These are phyloP conservation scores for Fistulina hepatica DNA, from an alignment of 1,284 basidiomycete genomes.

Conservation along the genomic window DNA sequence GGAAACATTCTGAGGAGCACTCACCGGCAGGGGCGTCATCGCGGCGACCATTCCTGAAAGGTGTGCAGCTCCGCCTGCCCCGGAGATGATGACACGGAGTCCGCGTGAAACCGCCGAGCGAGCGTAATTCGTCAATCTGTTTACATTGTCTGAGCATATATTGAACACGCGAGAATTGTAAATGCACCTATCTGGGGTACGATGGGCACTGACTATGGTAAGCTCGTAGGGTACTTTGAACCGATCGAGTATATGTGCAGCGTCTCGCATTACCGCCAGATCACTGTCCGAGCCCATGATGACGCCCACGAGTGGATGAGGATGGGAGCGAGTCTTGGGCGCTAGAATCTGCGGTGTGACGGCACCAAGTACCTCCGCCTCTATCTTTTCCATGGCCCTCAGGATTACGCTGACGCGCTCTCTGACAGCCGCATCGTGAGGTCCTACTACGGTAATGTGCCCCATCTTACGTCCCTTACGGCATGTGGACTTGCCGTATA, in stretches of 20 bases:
- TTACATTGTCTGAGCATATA: too few relatives aligned
- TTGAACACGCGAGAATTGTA: too few relatives aligned
- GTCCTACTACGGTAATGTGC: slow-evolving; percentile 86
- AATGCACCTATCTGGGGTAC: slow-evolving; percentile 86
- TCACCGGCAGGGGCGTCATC: slow-evolving; percentile 85
- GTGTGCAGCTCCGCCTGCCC: slow-evolving; percentile 95
- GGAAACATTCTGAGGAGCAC: too few relatives aligned
- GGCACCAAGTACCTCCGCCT: slow-evolving; percentile 47
- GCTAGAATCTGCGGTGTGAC: too few relatives aligned
- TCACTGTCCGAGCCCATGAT: slow-evolving; percentile 99
- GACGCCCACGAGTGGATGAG: slow-evolving; percentile 67
- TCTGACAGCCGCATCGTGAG: slow-evolving; percentile 70
- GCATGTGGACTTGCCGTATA: slow-evolving; percentile 90
- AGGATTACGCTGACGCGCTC: slow-evolving; percentile 64
- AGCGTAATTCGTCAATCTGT: slow-evolving; percentile 82
- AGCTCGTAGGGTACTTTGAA: slow-evolving; percentile 89
- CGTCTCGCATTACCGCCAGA: slow-evolving; percentile 85
- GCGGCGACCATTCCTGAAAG: slow-evolving; percentile 97
- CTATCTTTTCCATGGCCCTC: slow-evolving; percentile 36
- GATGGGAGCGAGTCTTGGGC: slow-evolving; percentile 39
- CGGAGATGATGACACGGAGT: slow-evolving; percentile 77
- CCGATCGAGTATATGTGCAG: slow-evolving; percentile 73
- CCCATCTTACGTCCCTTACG: slow-evolving; percentile 96
- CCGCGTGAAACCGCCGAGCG: slow-evolving; percentile 70
- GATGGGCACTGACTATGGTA: slow-evolving; percentile 92